These are phyloP conservation scores for Boechera retrofracta DNA, from an alignment of 345 rosid species.

Conservation along the genomic window DNA sequence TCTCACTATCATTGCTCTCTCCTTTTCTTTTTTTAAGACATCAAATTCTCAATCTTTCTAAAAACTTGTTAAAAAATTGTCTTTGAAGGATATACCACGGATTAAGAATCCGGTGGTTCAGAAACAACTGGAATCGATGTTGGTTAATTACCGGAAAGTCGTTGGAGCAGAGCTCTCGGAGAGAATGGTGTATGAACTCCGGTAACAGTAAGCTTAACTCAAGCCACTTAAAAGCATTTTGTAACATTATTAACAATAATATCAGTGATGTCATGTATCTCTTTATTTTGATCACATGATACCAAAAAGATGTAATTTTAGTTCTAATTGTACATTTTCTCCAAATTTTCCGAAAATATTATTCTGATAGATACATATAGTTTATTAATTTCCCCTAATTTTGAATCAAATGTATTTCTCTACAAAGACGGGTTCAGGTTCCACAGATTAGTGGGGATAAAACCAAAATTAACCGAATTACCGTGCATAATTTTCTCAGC, in stretches of 20 bases:
- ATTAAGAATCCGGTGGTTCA: constrained; percentile 45
- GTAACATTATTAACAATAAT: constrained; percentile 15
- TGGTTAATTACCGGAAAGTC: constrained; percentile 57
- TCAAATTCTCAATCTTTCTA: constrained; percentile 9
- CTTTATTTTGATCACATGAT: background rate
- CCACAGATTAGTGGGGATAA: too few relatives aligned
- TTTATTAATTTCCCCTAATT: too few relatives aligned
- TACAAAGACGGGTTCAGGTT: too few relatives aligned
- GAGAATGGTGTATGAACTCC: constrained; percentile 70
- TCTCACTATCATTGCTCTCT: background rate
- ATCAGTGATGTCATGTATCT: background rate
- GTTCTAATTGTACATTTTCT: background rate
- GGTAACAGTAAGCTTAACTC: constrained; percentile 41
- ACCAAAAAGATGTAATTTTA: background rate
- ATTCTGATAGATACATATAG: background rate
- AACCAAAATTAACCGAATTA: too few relatives aligned
- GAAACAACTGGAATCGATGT: constrained; percentile 57
- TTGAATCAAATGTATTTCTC: too few relatives aligned
- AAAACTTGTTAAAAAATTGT: background rate
- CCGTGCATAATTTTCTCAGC: background rate
- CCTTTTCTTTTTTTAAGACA: background rate
- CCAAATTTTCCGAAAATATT: background rate
- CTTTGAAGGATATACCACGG: constrained; percentile 55
- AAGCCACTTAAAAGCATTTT: constrained; percentile 3
- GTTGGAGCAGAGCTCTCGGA: constrained; percentile 74